Evolutionary conservation across 345 rosid genomes (phyloP).

Genomic region (Streptanthus diversifolius): DNA sequence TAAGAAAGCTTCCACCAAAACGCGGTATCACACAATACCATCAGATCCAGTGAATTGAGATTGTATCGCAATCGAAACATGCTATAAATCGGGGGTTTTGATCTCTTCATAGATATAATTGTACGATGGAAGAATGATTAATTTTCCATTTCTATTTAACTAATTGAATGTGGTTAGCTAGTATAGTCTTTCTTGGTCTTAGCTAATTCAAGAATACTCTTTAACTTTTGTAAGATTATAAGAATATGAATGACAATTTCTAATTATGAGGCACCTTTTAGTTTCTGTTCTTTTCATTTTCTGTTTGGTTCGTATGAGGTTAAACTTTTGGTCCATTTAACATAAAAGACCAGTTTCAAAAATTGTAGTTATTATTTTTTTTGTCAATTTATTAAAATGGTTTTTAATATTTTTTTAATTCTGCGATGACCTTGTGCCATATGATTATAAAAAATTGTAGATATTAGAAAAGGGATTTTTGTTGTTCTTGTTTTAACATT

Average conservation of each 20-base stretch:
- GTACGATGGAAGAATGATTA: conserved; percentile 15
- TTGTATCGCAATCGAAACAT: too few relatives aligned
- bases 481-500: too few relatives aligned
- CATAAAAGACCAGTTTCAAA: too few relatives aligned
- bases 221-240: not conserved
- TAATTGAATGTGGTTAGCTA: conserved; percentile 13
- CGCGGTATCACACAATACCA: conserved; percentile 67
- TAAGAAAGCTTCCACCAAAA: conserved; percentile 78
- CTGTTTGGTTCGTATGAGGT: not conserved
- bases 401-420: too few relatives aligned
- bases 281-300: not conserved
- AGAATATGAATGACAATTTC: too few relatives aligned
- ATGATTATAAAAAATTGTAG: too few relatives aligned
- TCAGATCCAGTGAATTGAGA: conserved; percentile 48
- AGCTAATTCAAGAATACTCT: not conserved
- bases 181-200: not conserved
- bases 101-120: conserved; percentile 18
- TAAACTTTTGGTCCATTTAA: not conserved
- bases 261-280: not conserved
- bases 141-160: conserved; percentile 1
- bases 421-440: too few relatives aligned
- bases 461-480: too few relatives aligned
- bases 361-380: too few relatives aligned
- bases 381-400: too few relatives aligned
- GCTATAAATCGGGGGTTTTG: not conserved